phyloP scores from a whole-genome alignment of 2,329 filamentous ascomycete species.

The Trichoderma asperellum region DNA sequence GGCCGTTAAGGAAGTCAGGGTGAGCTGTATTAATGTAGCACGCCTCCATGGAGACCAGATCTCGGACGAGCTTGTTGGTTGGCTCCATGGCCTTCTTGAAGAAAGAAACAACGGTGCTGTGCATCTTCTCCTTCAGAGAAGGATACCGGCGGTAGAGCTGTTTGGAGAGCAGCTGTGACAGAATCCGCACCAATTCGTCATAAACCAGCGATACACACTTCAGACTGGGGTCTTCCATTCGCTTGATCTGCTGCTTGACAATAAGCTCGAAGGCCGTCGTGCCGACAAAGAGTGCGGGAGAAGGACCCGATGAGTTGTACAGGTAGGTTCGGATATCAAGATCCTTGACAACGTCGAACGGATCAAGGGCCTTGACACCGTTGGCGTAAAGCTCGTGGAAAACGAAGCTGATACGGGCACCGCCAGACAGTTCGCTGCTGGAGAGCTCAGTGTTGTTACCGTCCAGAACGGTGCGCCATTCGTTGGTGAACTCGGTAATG shows the following conservation, averaged over 20 bases:
- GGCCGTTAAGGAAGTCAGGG: conserved; percentile 95
- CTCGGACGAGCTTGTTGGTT: conserved; percentile 93
- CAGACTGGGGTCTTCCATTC: conserved; percentile 91
- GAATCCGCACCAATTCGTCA: conserved; percentile 94
- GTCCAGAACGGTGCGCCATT: conserved; percentile 94
- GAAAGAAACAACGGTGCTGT: conserved; percentile 86
- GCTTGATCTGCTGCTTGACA: conserved; percentile 97
- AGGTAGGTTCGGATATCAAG: conserved; percentile 95
- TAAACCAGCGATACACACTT: conserved; percentile 98
- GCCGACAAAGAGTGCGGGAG: conserved; percentile 93
- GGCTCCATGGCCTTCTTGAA: conserved; percentile 99
- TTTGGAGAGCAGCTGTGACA: conserved; percentile 87
- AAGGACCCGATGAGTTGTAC: conserved; percentile 99
- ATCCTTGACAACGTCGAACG: conserved; percentile 97
- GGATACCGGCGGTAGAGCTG: conserved; percentile 91
- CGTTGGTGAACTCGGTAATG: conserved; percentile 97
- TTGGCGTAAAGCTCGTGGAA: conserved; percentile 99
- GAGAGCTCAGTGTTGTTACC: conserved; percentile 97
- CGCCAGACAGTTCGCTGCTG: conserved; percentile 90
- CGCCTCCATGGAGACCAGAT: conserved; percentile 92
- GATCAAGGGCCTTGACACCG: conserved; percentile 95
- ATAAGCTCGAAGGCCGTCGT: conserved; percentile 98
- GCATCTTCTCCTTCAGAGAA: conserved; percentile 94
- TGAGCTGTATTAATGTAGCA: conserved; percentile 99
- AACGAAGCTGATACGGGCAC: conserved; percentile 97